These are phyloP conservation scores for Pseudisothecium myosuroides DNA, from an alignment of 225 moss, liverwort and hornwort genomes.

Conservation along the genomic window DNA sequence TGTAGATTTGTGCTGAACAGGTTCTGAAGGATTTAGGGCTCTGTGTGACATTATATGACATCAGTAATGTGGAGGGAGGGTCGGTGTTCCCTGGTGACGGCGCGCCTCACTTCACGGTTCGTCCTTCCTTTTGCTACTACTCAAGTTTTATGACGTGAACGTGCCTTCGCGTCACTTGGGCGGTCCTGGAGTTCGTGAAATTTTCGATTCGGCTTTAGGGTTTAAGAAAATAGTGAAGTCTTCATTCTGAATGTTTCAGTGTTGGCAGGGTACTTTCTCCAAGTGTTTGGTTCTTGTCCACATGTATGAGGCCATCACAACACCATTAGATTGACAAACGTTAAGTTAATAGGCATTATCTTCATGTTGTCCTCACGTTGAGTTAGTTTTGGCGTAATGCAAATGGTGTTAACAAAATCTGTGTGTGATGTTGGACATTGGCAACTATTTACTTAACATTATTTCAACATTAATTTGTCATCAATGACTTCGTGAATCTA, in stretches of 20 bases:
- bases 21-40: slow-evolving; percentile 71
- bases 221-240: background rate
- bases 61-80: slow-evolving; percentile 41
- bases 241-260: background rate
- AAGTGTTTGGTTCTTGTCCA: background rate
- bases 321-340: background rate
- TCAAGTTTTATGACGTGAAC: background rate
- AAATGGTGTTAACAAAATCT: background rate
- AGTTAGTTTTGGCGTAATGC: background rate
- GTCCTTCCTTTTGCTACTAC: background rate
- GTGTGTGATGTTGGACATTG: background rate
- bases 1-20: background rate
- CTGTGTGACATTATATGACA: slow-evolving; percentile 74
- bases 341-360: background rate
- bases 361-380: background rate
- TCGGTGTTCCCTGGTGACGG: slow-evolving; percentile 92
- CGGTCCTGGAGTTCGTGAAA: background rate
- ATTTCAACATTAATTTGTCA: background rate
- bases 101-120: slow-evolving; percentile 81
- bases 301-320: background rate
- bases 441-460: background rate
- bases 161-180: background rate
- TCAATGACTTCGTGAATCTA: background rate
- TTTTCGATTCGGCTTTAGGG: background rate
- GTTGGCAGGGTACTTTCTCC: background rate